Base-by-base conservation (phyloP, 352 stramenopile species). In the Globisporangium barbulae region DNA sequence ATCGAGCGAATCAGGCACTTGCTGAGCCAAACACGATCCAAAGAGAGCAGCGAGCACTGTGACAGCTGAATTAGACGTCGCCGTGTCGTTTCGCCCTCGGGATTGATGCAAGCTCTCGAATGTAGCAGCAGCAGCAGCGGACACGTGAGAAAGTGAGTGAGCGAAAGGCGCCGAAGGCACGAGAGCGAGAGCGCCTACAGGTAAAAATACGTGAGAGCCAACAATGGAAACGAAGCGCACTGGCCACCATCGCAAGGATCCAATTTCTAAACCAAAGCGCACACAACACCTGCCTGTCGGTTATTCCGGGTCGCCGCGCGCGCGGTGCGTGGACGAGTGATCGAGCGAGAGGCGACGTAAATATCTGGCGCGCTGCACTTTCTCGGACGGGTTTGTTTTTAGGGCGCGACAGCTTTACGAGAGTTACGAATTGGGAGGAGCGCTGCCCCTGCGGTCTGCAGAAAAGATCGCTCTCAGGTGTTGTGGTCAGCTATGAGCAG, bases 41-140 rank as follows among this genome's bases (percentile, higher is more conserved):
- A 53, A 25, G 12, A 53, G 12, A 53, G 28, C 21, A 53, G 47
- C 21, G 49, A 55, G 25, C 12, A 13, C 39, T 45, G 39, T 45
- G 39, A 45, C 42, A 39, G 50, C 50, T 10, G 15, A 55, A 17
- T 9, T 15, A 56, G 31, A 39, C 17, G 30, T 4, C 17, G 31
- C 31, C 19, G 52, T 45, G 52, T 58, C 31, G 52, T 58, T 58
- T 58, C 52, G 31, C 10, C 19, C 31, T 31, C 31, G n/a, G n/a
- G 15, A 22, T n/a, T n/a, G 48, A 37, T 17, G 39, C 39, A 53
- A 53, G 47, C 47, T 53, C 21, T 19, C 21, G 48, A 58, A 31
- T 45, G 52, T 33, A 48, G 42, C 17, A 41, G 35, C 35, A 39
- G 31, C 49, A 37, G n/a, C 25, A 39, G 28, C 50, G 28, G 15